Conservation (phyloP, 2,329 filamentous ascomycete genomes). For the Sarocladium kiliense region DNA sequence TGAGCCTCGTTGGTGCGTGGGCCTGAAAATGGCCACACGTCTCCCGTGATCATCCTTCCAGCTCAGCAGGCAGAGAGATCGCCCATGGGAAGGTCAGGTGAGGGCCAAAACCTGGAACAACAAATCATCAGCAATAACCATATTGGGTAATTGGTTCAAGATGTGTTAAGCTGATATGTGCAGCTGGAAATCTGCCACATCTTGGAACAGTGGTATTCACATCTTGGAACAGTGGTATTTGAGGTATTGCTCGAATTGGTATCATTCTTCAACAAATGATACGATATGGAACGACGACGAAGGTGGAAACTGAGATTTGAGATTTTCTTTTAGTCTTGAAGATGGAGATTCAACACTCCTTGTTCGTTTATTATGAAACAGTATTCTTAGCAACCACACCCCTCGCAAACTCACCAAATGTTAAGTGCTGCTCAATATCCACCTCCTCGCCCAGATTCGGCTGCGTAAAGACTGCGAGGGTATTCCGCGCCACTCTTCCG, state of each 20-base stretch:
- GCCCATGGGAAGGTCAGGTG: neutral
- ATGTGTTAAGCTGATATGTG: neutral
- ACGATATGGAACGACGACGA: neutral
- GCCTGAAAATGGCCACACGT: slow-evolving; percentile 31
- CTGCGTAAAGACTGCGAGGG: slow-evolving; percentile 93
- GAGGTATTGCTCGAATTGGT: neutral
- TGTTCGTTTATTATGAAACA: slow-evolving; percentile 28
- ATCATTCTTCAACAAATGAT: neutral
- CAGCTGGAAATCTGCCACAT: neutral
- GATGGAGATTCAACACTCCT: neutral
- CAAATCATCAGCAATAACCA: neutral
- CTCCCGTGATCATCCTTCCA: neutral
- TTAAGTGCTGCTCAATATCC: slow-evolving; percentile 60
- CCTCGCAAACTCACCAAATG: slow-evolving; percentile 71
- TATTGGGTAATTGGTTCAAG: too few relatives aligned
- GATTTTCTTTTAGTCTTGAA: too few relatives aligned
- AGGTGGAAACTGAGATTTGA: neutral
- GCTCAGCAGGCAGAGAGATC: neutral
- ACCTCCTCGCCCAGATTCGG: slow-evolving; percentile 82
- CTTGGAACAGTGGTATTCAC: too few relatives aligned
- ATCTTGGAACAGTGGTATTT: neutral
- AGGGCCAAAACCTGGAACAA: neutral
- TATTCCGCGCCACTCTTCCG: slow-evolving; percentile 69
- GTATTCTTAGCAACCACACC: slow-evolving; percentile 57
- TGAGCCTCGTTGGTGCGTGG: slow-evolving; percentile 62